Percentiles rank a stretch among this genome's conserved stretches.
Evolutionary conservation across 176 grass and related monocot species (phyloP).

Genomic region (Pontederia crassipes): DNA sequence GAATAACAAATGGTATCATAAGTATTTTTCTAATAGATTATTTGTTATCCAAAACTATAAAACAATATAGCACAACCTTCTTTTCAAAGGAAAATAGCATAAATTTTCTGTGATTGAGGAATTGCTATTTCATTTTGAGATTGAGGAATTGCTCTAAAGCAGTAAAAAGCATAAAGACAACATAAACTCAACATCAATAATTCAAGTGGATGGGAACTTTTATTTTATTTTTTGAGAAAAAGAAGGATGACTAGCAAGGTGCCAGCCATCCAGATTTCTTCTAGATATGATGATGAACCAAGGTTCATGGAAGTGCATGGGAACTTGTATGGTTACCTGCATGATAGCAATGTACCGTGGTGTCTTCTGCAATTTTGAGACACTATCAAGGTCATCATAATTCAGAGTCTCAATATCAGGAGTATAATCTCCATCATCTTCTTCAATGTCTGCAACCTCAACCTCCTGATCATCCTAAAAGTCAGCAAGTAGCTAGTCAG

Average conservation of each 20-base stretch:
- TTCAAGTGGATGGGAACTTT: not conserved
- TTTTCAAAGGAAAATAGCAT: too few species aligned
- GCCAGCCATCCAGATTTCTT: too few species aligned
- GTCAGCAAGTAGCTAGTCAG: slow-evolving; percentile 3
- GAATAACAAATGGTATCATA: too few species aligned
- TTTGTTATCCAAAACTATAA: too few species aligned
- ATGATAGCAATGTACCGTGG: slow-evolving; percentile 59
- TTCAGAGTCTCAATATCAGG: slow-evolving; percentile 57
- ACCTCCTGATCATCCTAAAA: slow-evolving; percentile 40
- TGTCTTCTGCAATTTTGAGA: slow-evolving; percentile 73
- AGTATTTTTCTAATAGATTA: too few species aligned
- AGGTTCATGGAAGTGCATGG: not conserved
- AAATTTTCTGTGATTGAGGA: too few species aligned
- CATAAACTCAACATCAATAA: too few species aligned
- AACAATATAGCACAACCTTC: too few species aligned
- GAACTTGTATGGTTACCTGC: slow-evolving; percentile 26
- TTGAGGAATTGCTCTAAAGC: too few species aligned
- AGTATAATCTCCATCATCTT: slow-evolving; percentile 48
- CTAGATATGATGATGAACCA: not conserved
- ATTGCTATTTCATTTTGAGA: too few species aligned
- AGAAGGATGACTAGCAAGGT: too few species aligned
- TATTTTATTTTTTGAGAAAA: not conserved
- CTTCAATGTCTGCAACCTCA: slow-evolving; percentile 32
- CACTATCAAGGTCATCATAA: slow-evolving; percentile 68
- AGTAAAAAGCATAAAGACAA: too few species aligned